phyloP scores from a whole-genome alignment of 202 grass and related monocot species.

The Hordeum pubiflorum region DNA sequence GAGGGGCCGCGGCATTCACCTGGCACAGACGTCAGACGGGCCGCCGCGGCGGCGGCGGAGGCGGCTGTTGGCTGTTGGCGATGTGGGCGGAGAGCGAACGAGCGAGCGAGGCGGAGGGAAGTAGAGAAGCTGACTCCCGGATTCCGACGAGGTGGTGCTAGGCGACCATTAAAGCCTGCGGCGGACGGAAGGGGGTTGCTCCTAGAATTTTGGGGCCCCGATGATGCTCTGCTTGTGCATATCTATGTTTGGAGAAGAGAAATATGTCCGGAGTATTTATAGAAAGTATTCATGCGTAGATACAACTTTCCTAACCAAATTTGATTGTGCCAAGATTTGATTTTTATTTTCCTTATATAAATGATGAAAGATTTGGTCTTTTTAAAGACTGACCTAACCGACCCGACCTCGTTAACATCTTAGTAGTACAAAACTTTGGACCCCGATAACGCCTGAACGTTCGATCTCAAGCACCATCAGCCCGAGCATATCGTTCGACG shows the following conservation, averaged over 20 bases:
- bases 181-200: neutral
- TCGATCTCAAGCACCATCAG: too few relatives aligned
- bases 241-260: neutral
- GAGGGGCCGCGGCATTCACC: constrained; percentile 1
- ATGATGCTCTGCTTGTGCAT: neutral
- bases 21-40: neutral
- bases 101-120: neutral
- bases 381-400: neutral
- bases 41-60: neutral
- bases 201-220: neutral
- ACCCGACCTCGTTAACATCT: neutral
- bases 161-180: neutral
- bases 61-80: neutral
- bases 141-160: neutral
- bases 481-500: too few relatives aligned
- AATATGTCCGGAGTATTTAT: neutral
- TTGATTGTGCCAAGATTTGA: neutral
- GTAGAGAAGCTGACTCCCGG: neutral
- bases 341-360: neutral
- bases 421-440: too few relatives aligned
- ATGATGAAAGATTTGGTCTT: neutral
- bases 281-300: neutral
- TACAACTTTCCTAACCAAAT: neutral
- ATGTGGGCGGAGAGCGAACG: neutral
- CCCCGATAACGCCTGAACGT: too few relatives aligned